Evolutionary conservation across 441 rosid species (phyloP).

Genomic region (California macrophylla): DNA sequence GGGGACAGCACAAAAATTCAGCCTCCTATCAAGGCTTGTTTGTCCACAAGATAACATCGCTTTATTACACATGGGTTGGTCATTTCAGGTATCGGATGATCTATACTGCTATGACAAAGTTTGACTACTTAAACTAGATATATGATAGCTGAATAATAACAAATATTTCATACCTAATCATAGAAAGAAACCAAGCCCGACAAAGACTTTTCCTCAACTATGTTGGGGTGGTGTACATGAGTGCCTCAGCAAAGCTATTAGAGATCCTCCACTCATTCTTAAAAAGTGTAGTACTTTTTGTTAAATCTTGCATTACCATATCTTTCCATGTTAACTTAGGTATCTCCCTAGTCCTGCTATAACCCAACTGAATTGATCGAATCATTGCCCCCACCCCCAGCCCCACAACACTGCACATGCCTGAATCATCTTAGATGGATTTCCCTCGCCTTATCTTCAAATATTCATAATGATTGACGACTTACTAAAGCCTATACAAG

Average conservation of each 20-base stretch:
- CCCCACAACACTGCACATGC: constrained; percentile 1
- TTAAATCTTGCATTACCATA: background rate
- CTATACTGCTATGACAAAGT: too few species aligned
- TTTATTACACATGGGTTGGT: background rate
- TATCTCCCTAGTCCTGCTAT: background rate
- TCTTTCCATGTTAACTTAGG: background rate
- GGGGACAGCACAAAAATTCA: background rate
- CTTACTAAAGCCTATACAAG: background rate
- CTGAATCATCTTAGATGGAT: background rate
- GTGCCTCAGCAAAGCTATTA: too few species aligned
- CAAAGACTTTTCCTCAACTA: background rate
- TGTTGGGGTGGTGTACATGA: too few species aligned
- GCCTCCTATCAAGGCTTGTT: background rate
- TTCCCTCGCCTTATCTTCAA: background rate
- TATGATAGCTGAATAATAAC: background rate
- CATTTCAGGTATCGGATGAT: background rate
- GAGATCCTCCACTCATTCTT: too few species aligned
- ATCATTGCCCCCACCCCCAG: background rate
- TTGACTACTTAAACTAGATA: background rate
- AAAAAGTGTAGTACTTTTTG: background rate
- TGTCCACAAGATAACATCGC: background rate
- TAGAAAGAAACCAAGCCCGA: background rate
- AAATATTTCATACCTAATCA: background rate
- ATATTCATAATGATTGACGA: background rate
- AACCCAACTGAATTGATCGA: background rate